Evolutionary conservation across 805 yeast genomes (phyloP).

Genomic region (Ogataea angusta): DNA sequence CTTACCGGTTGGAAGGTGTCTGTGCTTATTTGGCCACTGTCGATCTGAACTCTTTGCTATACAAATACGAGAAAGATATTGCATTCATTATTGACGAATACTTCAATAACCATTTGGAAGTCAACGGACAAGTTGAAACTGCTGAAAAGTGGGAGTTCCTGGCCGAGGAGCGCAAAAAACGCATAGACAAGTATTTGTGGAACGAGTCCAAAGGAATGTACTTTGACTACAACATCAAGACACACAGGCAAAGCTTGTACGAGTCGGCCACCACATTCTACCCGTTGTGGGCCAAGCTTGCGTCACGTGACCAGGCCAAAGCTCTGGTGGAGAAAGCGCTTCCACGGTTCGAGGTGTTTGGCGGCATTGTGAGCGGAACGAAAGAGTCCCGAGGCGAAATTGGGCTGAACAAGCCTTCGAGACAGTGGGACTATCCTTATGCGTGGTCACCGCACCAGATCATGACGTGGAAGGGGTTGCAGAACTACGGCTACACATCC

Average conservation of each 20-base stretch:
- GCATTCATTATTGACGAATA: conserved; percentile 54
- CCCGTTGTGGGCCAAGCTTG: conserved; percentile 86
- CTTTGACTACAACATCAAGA: conserved; percentile 76
- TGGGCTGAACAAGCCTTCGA: conserved; percentile 67
- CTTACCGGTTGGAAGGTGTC: conserved; percentile 83
- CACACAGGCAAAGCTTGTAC: conserved; percentile 53
- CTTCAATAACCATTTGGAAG: conserved; percentile 48
- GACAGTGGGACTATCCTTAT: conserved; percentile 98
- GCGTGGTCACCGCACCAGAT: conserved; percentile 99
- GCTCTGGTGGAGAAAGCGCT: conserved; percentile 55
- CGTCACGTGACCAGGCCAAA: conserved; percentile 62
- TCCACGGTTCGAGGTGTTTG: conserved; percentile 72
- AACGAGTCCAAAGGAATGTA: conserved; percentile 72
- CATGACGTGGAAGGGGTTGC: conserved; percentile 84
- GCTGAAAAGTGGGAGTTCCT: conserved; percentile 59
- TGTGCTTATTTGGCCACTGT: conserved; percentile 90
- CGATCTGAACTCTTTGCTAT: conserved; percentile 79
- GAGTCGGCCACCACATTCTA: conserved; percentile 90
- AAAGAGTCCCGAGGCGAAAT: conserved; percentile 68
- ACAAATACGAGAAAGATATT: conserved; percentile 88
- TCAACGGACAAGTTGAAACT: conserved; percentile 41
- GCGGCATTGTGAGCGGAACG: conserved; percentile 89
- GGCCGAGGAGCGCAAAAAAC: conserved; percentile 51
- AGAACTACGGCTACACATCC: conserved; percentile 63
- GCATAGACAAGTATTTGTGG: conserved; percentile 76